Conservation (phyloP, 768 basidiomycete species). For the Lactifluus volemus region DNA sequence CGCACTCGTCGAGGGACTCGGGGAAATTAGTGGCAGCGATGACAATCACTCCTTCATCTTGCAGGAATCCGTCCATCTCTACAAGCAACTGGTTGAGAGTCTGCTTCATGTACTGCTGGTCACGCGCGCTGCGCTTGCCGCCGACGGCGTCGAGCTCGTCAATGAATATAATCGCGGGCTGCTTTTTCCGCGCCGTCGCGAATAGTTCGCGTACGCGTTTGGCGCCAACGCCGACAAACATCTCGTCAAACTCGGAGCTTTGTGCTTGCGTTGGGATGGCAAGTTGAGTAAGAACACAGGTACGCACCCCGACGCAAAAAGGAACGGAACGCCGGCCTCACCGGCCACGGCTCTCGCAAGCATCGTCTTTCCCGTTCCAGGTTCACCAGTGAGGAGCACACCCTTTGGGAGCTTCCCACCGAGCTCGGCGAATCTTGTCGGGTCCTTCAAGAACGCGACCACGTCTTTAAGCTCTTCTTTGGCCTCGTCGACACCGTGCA, state of each 20-base stretch:
- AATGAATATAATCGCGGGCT: slow-evolving; percentile 97
- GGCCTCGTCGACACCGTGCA: slow-evolving; percentile 96
- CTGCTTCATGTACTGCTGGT: slow-evolving; percentile 87
- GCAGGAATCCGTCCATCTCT: slow-evolving; percentile 95
- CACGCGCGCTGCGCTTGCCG: slow-evolving; percentile 73
- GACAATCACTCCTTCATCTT: slow-evolving; percentile 89
- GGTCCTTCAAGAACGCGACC: slow-evolving; percentile 92
- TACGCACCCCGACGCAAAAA: slow-evolving; percentile 78
- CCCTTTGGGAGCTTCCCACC: slow-evolving; percentile 96
- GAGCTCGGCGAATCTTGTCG: slow-evolving; percentile 77
- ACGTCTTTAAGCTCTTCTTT: slow-evolving; percentile 93
- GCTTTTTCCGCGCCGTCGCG: slow-evolving; percentile 84
- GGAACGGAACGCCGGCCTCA: slow-evolving; percentile 96
- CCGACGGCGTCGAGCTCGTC: slow-evolving; percentile 95
- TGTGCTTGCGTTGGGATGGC: not conserved
- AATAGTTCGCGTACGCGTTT: slow-evolving; percentile 95
- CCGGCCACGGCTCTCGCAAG: slow-evolving; percentile 96
- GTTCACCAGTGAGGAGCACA: slow-evolving; percentile 81
- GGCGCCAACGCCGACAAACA: slow-evolving; percentile 94
- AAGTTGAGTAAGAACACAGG: not conserved
- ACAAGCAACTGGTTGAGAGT: slow-evolving; percentile 94
- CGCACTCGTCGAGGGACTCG: slow-evolving; percentile 82
- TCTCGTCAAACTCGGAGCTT: slow-evolving; percentile 94
- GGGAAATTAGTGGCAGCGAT: slow-evolving; percentile 99
- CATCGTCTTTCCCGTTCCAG: slow-evolving; percentile 97